Percentiles rank a stretch among this genome's conserved stretches.
Evolutionary conservation across 306 rosid genomes (phyloP).

Genomic region (Quercus mongolica): DNA sequence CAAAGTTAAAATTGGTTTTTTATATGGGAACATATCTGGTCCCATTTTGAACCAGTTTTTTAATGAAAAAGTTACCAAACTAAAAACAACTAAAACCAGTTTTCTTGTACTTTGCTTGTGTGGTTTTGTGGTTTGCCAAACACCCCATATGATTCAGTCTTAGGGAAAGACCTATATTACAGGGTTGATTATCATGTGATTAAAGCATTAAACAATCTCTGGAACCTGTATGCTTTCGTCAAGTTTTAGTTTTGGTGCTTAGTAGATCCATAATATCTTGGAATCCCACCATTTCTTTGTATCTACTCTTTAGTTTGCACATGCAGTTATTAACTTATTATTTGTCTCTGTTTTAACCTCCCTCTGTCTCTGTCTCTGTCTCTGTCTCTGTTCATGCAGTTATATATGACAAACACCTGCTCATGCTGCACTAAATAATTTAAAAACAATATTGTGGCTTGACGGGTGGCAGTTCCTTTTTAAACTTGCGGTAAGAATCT

Average conservation of each 20-base stretch:
- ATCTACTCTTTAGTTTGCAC: neutral
- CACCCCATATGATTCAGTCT: neutral
- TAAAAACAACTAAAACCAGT: too few species aligned
- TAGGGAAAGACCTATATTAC: neutral
- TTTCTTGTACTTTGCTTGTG: too few species aligned
- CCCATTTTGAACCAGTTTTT: too few species aligned
- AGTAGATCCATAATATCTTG: neutral
- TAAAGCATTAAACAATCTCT: neutral
- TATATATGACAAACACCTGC: slow-evolving; percentile 55
- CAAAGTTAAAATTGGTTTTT: too few species aligned
- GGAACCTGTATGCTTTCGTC: neutral
- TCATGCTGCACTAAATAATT: slow-evolving; percentile 55
- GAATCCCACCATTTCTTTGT: neutral
- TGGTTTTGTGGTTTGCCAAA: too few species aligned
- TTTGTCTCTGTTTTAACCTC: neutral
- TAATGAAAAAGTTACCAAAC: too few species aligned
- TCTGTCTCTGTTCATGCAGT: slow-evolving; percentile 34
- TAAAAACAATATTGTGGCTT: slow-evolving; percentile 47
- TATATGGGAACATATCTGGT: too few species aligned
- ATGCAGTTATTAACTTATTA: neutral
- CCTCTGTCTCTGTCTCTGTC: neutral
- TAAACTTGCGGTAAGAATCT: slow-evolving; percentile 51
- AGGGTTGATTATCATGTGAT: neutral
- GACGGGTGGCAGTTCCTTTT: slow-evolving; percentile 57
- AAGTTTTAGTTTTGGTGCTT: neutral